Conservation (phyloP, 257 asterid genomes). For the Solanum dulcamara region DNA sequence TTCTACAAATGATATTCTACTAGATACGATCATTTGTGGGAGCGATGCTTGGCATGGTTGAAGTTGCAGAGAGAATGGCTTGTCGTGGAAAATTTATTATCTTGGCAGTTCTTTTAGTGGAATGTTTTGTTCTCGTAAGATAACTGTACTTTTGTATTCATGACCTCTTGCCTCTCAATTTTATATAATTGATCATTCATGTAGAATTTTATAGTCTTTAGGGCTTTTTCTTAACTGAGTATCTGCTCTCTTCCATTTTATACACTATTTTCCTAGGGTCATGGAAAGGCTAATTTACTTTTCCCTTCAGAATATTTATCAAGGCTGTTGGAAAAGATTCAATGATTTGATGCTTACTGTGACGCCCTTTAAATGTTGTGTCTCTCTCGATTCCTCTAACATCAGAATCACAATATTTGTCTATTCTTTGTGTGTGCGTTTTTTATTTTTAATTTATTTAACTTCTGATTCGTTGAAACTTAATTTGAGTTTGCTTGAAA, state of each 20-base stretch:
- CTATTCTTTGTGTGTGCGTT: neutral
- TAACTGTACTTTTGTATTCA: slow-evolving; percentile 25
- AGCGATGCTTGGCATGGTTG: slow-evolving; percentile 29
- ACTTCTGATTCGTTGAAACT: neutral
- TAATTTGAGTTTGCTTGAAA: too few species aligned
- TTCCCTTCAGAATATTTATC: slow-evolving; percentile 79
- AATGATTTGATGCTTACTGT: slow-evolving; percentile 72
- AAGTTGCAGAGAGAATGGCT: slow-evolving; percentile 34
- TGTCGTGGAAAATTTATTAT: slow-evolving; percentile 41
- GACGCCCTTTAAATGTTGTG: slow-evolving; percentile 20
- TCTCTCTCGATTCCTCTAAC: neutral
- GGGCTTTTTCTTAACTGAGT: neutral
- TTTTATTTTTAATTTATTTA: neutral
- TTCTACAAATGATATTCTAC: neutral
- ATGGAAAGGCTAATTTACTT: slow-evolving; percentile 63
- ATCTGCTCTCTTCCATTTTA: neutral
- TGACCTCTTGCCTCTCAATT: neutral
- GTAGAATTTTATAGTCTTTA: neutral
- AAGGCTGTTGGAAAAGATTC: slow-evolving; percentile 80
- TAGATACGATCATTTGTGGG: slow-evolving; percentile 30
- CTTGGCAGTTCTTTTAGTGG: slow-evolving; percentile 79
- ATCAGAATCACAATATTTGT: neutral
- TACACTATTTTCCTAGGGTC: slow-evolving; percentile 19
- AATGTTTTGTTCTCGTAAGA: slow-evolving; percentile 93
- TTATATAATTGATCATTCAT: neutral